Evolutionary conservation across 805 yeast genomes (phyloP).

Genomic region (Kregervanrija delftensis): DNA sequence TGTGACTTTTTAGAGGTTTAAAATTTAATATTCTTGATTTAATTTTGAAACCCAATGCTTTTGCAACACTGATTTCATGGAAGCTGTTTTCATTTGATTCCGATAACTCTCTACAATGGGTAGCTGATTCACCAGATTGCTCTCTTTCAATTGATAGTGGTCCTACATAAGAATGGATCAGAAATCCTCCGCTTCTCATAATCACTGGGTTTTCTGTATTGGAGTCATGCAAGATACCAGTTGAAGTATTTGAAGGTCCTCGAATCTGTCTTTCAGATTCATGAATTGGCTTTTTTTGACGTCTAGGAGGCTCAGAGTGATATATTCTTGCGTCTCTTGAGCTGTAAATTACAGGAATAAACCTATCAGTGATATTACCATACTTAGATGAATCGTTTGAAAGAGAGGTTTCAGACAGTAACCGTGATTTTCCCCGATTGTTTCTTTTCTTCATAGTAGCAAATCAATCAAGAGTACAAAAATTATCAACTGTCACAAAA

Average conservation of each 20-base stretch:
- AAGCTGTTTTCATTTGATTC: not conserved
- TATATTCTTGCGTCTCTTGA: not conserved
- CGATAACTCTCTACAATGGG: not conserved
- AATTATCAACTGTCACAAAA: too few species aligned
- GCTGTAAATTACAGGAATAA: constrained; percentile 15
- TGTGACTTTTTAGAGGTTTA: constrained; percentile 16
- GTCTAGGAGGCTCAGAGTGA: constrained; percentile 1
- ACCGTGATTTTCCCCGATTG: too few species aligned
- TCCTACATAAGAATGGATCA: too few species aligned
- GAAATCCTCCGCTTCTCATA: too few species aligned
- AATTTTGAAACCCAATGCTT: constrained; percentile 40
- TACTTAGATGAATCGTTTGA: constrained; percentile 15
- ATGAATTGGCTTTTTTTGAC: too few species aligned
- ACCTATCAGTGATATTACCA: constrained; percentile 23
- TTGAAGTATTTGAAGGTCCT: too few species aligned
- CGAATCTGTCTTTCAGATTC: too few species aligned
- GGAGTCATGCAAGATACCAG: too few species aligned
- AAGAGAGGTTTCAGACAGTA: constrained; percentile 3
- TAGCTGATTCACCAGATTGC: not conserved
- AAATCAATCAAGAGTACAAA: too few species aligned
- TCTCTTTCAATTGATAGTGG: too few species aligned
- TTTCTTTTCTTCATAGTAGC: too few species aligned
- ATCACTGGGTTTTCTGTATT: too few species aligned
- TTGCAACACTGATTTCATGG: constrained; percentile 38
- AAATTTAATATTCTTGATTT: constrained; percentile 35